phyloP scores from a whole-genome alignment of 768 basidiomycete genomes.

The Pisolithus marmoratus region DNA sequence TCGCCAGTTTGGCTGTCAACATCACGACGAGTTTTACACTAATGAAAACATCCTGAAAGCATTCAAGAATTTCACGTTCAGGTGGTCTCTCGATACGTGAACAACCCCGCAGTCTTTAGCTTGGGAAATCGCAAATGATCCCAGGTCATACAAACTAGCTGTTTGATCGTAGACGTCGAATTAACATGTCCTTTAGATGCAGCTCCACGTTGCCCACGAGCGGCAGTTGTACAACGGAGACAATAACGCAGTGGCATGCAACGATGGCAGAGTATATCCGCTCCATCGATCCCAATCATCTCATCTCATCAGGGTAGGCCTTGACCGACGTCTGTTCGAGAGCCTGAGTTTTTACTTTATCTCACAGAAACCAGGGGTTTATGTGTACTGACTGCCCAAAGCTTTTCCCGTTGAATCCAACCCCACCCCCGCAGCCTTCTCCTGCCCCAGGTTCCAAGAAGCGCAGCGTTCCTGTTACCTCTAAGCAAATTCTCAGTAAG shows the following conservation, averaged over 20 bases:
- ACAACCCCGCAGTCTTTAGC: conserved; percentile 46
- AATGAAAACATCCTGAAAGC: conserved; percentile 42
- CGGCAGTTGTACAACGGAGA: conserved; percentile 40
- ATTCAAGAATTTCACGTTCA: conserved; percentile 56
- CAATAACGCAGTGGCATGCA: conserved; percentile 54
- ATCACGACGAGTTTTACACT: conserved; percentile 58
- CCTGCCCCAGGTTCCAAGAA: conserved; percentile 35
- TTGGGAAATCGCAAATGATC: conserved; percentile 68
- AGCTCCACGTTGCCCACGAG: conserved; percentile 46
- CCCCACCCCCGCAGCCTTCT: conserved; percentile 35
- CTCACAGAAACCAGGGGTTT: conserved; percentile 45
- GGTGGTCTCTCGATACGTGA: conserved; percentile 50
- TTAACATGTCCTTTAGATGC: conserved; percentile 35
- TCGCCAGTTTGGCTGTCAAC: conserved; percentile 33
- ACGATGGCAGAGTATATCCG: conserved; percentile 40
- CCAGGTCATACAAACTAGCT: conserved; percentile 34
- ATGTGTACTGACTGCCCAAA: conserved; percentile 54
- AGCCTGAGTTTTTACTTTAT: conserved; percentile 1
- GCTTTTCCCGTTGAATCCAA: conserved; percentile 36
- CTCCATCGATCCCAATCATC: conserved; percentile 53
- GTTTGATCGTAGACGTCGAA: background rate
- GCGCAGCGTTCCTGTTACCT: conserved; percentile 41
- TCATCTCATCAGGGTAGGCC: conserved; percentile 56
- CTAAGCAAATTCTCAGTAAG: conserved; percentile 40
- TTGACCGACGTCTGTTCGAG: background rate